These are phyloP conservation scores for Colletotrichum incanum DNA, from an alignment of 2,329 filamentous ascomycete species.

Conservation along the genomic window DNA sequence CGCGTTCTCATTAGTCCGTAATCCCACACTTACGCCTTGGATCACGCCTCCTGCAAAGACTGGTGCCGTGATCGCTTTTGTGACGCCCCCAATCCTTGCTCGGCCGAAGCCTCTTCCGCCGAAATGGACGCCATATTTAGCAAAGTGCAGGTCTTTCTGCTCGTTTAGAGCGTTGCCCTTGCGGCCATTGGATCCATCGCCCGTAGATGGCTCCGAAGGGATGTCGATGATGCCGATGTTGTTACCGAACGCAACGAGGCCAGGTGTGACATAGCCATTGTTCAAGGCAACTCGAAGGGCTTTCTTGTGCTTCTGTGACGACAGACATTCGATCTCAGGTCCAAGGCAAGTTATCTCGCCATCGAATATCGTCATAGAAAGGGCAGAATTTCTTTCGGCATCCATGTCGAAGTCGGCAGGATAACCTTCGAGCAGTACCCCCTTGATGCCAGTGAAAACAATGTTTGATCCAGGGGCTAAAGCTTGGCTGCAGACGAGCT, in stretches of 20 bases:
- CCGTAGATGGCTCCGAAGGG: conserved; percentile 57
- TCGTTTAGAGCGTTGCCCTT: conserved; percentile 43
- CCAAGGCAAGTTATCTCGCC: conserved; percentile 18
- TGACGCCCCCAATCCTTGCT: conserved; percentile 61
- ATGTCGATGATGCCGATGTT: conserved; percentile 67
- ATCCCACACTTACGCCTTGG: conserved; percentile 58
- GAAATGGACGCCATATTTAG: conserved; percentile 58
- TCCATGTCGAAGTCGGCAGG: too few species aligned
- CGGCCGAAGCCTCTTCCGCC: conserved; percentile 58
- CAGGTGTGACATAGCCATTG: conserved; percentile 64
- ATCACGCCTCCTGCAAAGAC: conserved; percentile 49
- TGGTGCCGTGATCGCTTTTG: conserved; percentile 58
- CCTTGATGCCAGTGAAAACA: conserved; percentile 7
- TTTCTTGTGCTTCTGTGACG: neutral
- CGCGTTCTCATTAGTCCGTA: conserved; percentile 55
- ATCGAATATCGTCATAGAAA: neutral
- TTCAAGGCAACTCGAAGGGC: conserved; percentile 52
- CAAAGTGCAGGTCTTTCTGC: conserved; percentile 52
- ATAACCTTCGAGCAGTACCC: neutral
- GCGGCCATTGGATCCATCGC: conserved; percentile 60
- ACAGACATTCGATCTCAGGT: neutral
- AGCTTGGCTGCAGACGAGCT: neutral
- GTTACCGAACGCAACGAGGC: conserved; percentile 63
- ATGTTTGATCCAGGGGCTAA: neutral
- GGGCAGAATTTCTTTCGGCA: too few species aligned